Base-by-base conservation (phyloP, 2,329 filamentous ascomycete species). In the Alternaria longipes region DNA sequence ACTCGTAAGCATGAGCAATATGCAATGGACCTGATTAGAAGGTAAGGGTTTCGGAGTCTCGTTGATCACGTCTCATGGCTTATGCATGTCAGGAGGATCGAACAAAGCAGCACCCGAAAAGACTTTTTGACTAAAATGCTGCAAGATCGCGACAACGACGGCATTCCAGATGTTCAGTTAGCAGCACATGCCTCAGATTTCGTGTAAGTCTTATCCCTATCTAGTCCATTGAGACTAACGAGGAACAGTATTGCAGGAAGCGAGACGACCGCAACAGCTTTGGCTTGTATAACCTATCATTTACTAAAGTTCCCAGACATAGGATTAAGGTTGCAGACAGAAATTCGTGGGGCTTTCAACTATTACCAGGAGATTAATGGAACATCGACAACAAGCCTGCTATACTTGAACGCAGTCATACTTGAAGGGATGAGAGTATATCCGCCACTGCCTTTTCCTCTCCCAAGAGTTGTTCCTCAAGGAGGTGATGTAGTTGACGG, bases 401-500 rank as follows among this genome's bases (percentile, higher is more conserved):
- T 63, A 2, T 74, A 73, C 55, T 64, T 75, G 22, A 54, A 64
- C 4, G 74, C 71, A 24, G 62, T 70, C 0, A 56, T 76, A 7
- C 20, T 56, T n/a, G 74, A 77, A 58, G 69, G 65, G 2, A 59
- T 76, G 9, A 65, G 74, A 8, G 60, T 69, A 5, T 69, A 47
- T 24, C 63, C 66, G 3, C 56, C 64, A 0, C 76, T 82, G 5
- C 72, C 81, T 2, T 72, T 71, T 8, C 78, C 79, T 5, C 71
- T 81, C 12, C 71, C 78, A 26, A 70, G 80, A 1, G 60, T 69
- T 5, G 58, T 55, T 3, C 56, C 66, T 11, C 22, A 7, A 9
- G 50, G 50, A 4, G 68, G 67, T 12, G 28, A 24, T 11, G 22
- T 28, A 4, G 46, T 71, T 2, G 56, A 62, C 46, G 62, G 62